Evolutionary conservation across 768 basidiomycete species (phyloP).

Genomic region (Gymnopilus dilepis): DNA sequence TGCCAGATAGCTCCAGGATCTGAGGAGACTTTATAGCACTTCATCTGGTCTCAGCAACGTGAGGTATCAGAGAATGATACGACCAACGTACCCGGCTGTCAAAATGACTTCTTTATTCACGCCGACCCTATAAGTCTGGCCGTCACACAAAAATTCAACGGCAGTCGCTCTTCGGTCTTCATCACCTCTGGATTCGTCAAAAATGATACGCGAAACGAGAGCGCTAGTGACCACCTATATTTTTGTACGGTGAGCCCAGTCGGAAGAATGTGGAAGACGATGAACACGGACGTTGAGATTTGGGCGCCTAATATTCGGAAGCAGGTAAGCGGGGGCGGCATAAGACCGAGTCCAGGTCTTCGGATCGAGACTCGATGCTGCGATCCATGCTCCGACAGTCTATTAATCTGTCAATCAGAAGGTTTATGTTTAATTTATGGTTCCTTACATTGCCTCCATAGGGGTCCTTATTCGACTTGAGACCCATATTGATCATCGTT

Average conservation of each 20-base stretch:
- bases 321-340: constrained; percentile 9
- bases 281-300: constrained; percentile 32
- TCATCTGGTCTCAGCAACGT: background rate
- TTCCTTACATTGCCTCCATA: constrained; percentile 35
- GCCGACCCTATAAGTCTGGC: background rate
- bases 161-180: constrained; percentile 23
- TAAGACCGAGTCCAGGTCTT: constrained; percentile 11
- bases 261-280: background rate
- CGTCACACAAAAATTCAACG: constrained; percentile 44
- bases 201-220: constrained; percentile 20
- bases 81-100: constrained; percentile 8
- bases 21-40: constrained; percentile 43
- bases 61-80: background rate
- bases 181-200: background rate
- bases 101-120: constrained; percentile 9
- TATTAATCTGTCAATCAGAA: constrained; percentile 12
- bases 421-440: no score
- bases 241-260: background rate
- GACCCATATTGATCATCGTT: constrained; percentile 30
- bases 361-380: constrained; percentile 58
- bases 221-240: constrained; percentile 30
- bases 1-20: constrained; percentile 58
- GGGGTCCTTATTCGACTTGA: constrained; percentile 32
- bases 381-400: constrained; percentile 33
- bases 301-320: constrained; percentile 60